Conservation (phyloP, 257 asterid species). For the Solanum dulcamara region DNA sequence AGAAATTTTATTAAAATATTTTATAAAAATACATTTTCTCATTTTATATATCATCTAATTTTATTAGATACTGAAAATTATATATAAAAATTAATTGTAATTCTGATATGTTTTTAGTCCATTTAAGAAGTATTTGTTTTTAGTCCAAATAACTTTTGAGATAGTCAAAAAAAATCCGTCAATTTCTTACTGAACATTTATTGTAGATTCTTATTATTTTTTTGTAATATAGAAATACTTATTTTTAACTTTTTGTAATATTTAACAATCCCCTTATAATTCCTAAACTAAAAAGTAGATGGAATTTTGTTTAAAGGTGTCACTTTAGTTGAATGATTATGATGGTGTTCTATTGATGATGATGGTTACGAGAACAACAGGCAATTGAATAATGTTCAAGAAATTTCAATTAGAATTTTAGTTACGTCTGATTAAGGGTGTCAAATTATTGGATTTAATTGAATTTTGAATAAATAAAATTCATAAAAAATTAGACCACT, state of each 20-base stretch:
- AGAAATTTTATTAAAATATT: neutral
- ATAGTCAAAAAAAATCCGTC: neutral
- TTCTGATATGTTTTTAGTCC: too few species aligned
- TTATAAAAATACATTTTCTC: neutral
- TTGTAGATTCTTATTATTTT: neutral
- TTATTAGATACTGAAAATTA: too few species aligned
- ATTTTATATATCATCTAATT: too few species aligned
- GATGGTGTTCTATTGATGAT: neutral
- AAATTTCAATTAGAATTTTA: neutral
- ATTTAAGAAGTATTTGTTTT: too few species aligned
- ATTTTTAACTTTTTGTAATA: neutral
- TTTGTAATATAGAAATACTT: neutral
- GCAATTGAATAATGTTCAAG: neutral
- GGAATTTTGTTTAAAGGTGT: neutral
- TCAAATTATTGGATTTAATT: neutral
- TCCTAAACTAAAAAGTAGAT: neutral
- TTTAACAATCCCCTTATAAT: neutral
- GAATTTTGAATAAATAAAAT: neutral
- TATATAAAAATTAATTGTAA: too few species aligned
- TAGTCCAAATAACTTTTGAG: neutral
- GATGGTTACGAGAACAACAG: neutral
- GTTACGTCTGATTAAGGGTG: fast-evolving
- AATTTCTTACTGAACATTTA: neutral
- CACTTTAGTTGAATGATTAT: neutral
- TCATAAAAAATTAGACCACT: too few species aligned